phyloP scores from a whole-genome alignment of 306 rosid genomes.

The Vachellia collinsii region DNA sequence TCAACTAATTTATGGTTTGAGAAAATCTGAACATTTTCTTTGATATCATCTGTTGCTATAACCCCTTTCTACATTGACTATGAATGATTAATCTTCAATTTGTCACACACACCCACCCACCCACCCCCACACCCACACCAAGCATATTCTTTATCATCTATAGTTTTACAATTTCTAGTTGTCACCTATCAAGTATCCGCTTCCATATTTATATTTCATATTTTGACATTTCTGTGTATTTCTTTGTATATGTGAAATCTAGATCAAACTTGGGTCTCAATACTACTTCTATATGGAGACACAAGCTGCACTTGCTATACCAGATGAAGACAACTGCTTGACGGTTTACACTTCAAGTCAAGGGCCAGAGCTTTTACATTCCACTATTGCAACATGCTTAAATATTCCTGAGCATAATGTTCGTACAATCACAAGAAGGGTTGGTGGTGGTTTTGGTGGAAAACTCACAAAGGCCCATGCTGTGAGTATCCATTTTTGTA shows the following conservation, averaged over 20 bases:
- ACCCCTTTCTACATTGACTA: neutral
- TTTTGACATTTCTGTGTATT: neutral
- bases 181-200: neutral
- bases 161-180: too few relatives aligned
- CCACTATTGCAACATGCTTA: conserved; percentile 68
- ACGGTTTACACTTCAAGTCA: conserved; percentile 74
- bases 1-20: neutral
- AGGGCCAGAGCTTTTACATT: conserved; percentile 55
- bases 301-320: conserved; percentile 89
- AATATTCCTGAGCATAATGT: conserved; percentile 78
- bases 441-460: conserved; percentile 98
- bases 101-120: conserved; percentile 31
- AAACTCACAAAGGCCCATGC: conserved; percentile 57
- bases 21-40: neutral
- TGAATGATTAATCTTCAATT: neutral
- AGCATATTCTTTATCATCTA: conserved; percentile 3
- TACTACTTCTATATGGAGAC: conserved; percentile 95
- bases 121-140: too few relatives aligned
- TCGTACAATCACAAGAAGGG: conserved; percentile 87
- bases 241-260: conserved; percentile 30
- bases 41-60: neutral
- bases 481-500: conserved; percentile 58
- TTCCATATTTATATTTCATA: conserved; percentile 46
- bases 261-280: conserved; percentile 87
- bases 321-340: conserved; percentile 94